These are phyloP conservation scores for Rhododendron vialii DNA, from an alignment of 148 eudicot species.

Conservation along the genomic window DNA sequence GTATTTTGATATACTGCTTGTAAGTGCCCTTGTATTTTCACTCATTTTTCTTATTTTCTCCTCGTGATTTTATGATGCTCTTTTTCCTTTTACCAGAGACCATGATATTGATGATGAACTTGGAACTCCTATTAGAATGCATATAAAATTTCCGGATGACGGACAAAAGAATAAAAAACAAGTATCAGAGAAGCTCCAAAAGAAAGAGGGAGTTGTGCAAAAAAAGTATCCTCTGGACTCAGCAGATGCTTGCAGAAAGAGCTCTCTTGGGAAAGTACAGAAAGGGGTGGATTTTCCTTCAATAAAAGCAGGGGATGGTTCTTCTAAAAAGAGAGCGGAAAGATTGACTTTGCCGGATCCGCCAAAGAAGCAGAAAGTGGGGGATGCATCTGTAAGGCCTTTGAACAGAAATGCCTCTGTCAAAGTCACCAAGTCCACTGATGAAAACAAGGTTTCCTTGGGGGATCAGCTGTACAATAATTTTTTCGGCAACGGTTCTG, in stretches of 20 bases:
- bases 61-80: not conserved
- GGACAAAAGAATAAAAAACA: slow-evolving; percentile 28
- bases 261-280: slow-evolving; percentile 26
- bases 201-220: slow-evolving; percentile 15
- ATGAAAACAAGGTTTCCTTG: slow-evolving; percentile 28
- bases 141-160: slow-evolving; percentile 54
- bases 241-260: slow-evolving; percentile 26
- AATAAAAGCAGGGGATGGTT: slow-evolving; percentile 22
- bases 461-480: slow-evolving; percentile 28
- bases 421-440: slow-evolving; percentile 20
- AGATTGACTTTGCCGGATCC: slow-evolving; percentile 10
- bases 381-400: slow-evolving; percentile 21
- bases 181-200: slow-evolving; percentile 13
- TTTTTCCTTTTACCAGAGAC: slow-evolving; percentile 39
- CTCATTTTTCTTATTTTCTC: not conserved
- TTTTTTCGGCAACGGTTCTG: slow-evolving; percentile 10
- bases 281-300: slow-evolving; percentile 20
- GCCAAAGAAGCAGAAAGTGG: slow-evolving; percentile 28
- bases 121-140: slow-evolving; percentile 69
- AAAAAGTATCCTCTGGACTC: slow-evolving; percentile 24
- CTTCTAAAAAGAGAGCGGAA: slow-evolving; percentile 24
- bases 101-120: slow-evolving; percentile 58
- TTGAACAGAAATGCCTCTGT: slow-evolving; percentile 22
- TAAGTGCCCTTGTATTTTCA: slow-evolving; percentile 31
- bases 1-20: slow-evolving; percentile 88